These are phyloP conservation scores for Pythium sukuiense DNA, from an alignment of 352 stramenopile genomes.

Conservation along the genomic window DNA sequence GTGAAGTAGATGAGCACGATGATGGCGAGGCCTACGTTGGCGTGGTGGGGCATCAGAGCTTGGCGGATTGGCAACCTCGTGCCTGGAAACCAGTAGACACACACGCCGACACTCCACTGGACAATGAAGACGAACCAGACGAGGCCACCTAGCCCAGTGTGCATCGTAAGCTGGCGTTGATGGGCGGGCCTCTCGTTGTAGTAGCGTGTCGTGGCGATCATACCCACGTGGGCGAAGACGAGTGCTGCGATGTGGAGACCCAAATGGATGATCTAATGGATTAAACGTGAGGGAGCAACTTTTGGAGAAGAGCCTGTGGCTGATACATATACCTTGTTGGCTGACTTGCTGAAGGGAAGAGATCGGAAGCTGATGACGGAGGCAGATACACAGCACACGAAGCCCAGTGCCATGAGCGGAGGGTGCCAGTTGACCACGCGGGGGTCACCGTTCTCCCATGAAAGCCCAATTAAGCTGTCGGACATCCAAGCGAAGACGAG, in stretches of 20 bases:
- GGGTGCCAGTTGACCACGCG: conserved; percentile 88
- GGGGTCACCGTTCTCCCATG: background rate
- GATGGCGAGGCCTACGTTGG: conserved; percentile 62
- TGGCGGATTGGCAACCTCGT: conserved; percentile 39
- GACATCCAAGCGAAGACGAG: background rate
- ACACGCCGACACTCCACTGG: conserved; percentile 65
- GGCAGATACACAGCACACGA: conserved; percentile 57
- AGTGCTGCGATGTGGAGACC: background rate
- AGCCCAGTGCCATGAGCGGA: conserved; percentile 81
- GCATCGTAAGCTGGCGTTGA: conserved; percentile 81
- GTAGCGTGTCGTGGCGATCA: conserved; percentile 37
- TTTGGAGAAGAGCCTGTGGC: conserved; percentile 6
- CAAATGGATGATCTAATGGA: background rate
- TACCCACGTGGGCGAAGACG: background rate
- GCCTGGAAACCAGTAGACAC: conserved; percentile 67
- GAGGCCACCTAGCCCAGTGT: conserved; percentile 81
- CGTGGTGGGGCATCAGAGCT: conserved; percentile 55
- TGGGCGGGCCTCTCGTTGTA: conserved; percentile 67
- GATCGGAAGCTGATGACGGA: background rate
- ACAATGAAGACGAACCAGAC: conserved; percentile 43
- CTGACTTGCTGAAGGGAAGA: background rate
- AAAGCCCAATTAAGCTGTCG: background rate
- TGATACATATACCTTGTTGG: conserved; percentile 18
- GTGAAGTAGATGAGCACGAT: conserved; percentile 63
- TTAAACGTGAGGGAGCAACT: conserved; percentile 49